Evolutionary conservation across 208 protist genomes (phyloP).

Genomic region (Strigomonas culicis): DNA sequence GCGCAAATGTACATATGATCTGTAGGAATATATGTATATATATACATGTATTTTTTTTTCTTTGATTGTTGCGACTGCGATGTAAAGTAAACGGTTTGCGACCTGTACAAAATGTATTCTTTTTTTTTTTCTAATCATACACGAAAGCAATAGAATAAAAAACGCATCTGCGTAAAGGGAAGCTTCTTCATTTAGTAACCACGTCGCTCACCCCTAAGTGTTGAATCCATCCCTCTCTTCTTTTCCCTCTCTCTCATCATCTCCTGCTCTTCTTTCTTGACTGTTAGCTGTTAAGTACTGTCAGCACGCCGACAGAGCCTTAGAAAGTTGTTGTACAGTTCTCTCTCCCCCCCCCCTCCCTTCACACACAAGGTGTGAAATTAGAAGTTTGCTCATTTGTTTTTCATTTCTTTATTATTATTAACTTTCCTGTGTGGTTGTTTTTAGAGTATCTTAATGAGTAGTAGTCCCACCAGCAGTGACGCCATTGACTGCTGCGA

Average conservation of each 20-base stretch:
- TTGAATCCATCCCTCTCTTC: not conserved
- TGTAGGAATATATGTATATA: too few species aligned
- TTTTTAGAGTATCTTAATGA: not conserved
- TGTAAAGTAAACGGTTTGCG: not conserved
- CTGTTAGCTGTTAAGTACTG: too few species aligned
- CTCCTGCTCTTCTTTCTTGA: not conserved
- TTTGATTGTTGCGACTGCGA: not conserved
- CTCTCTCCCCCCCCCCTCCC: too few species aligned
- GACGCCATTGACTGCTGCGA: conserved; percentile 61
- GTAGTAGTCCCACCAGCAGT: not conserved
- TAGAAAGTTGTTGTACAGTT: too few species aligned
- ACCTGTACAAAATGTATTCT: not conserved
- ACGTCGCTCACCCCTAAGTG: not conserved
- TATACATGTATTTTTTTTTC: not conserved
- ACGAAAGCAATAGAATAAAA: not conserved
- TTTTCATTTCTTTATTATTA: not conserved
- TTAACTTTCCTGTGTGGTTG: not conserved
- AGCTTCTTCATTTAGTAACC: not conserved
- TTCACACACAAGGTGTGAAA: too few species aligned
- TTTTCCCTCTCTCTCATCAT: not conserved
- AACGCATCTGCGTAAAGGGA: too few species aligned
- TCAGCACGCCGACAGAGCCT: too few species aligned
- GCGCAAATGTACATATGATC: not conserved
- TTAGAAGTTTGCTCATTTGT: too few species aligned
- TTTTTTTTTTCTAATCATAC: not conserved